Percentiles rank a stretch among this genome's conserved stretches.
Evolutionary conservation across 305 asterid genomes (phyloP).

Genomic region (Caryopteris hybrid): DNA sequence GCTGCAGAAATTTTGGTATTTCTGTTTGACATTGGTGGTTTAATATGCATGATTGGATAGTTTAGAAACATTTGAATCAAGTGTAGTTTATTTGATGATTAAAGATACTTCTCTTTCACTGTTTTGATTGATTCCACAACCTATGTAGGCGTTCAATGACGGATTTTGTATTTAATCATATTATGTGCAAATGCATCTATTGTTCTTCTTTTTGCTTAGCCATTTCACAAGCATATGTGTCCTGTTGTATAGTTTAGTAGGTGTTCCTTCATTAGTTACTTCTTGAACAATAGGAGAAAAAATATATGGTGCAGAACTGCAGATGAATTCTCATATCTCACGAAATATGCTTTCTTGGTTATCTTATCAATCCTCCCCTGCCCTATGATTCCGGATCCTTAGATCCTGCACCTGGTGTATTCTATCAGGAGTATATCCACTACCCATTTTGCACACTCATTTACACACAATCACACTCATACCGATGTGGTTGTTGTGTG

Average conservation of each 20-base stretch:
- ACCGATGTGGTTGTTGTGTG: no score
- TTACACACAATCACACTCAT: no score
- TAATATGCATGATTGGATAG: not conserved
- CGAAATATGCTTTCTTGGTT: not conserved
- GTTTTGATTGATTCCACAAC: not conserved
- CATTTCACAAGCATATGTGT: not conserved
- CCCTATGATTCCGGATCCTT: not conserved
- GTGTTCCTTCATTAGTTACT: not conserved
- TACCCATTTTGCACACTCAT: no score
- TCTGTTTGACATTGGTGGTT: slow-evolving; percentile 2
- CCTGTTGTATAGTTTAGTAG: not conserved
- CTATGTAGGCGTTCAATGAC: not conserved
- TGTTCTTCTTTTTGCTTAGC: not conserved
- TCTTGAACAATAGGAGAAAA: not conserved
- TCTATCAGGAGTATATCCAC: no score
- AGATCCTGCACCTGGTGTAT: no score
- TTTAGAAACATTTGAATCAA: not conserved
- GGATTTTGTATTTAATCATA: not conserved
- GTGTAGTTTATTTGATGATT: not conserved
- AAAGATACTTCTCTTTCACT: not conserved
- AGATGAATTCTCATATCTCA: not conserved
- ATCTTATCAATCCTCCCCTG: not conserved
- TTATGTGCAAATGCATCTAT: not conserved
- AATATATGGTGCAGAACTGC: no score
- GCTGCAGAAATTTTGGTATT: not conserved